Evolutionary conservation across 2,329 filamentous ascomycete species (phyloP), one percentile per base, ranked within the genome.

Genomic region (Scedosporium boydii): DNA sequence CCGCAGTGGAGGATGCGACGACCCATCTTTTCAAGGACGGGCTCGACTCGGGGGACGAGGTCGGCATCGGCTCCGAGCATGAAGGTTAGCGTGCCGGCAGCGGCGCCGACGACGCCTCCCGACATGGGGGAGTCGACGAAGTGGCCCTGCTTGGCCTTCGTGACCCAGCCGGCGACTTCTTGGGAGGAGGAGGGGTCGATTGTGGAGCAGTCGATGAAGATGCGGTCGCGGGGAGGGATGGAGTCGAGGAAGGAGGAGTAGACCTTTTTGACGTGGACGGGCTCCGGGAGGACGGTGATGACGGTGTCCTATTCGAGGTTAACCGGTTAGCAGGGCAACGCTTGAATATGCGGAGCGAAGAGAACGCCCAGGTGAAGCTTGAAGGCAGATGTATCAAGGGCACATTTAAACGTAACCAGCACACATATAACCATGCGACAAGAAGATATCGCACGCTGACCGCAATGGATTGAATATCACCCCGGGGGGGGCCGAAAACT

Each of bases 41-140:
- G 81, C 63, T 87, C 87, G 9, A 90, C 80, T 10, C 84, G 82
- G 1, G 85, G 76, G 1, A 95, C 79, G 0, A 90, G 73, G 4
- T 27, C 77, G 1, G 78, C 71, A 0, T 86, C 80, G 6, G 87
- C 83, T 53, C 95, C 95, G 62, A 98, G 86, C 95, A 99, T 98
- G 74, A 99, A 99, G 0, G 93, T 96, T 63, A 99, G 79, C 0
- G 91, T 93, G 41, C 89, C 95, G 12, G 91, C 91, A 5, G 86
- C 81, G 10, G 95, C 95, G 53, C 93, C 95, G 4, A 98, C 91
- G 0, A 97, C 93, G 59, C 95, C 95, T 58, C 95, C 95, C 0
- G 93, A 98, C 88, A 99, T 96, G 55, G 95, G 95, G 3, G 95
- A 93, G 72, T 99, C 95, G 63, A 97, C 87, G 70, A 98, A 97